These are phyloP conservation scores for Candida germanica DNA, from an alignment of 805 yeast genomes.

Conservation along the genomic window DNA sequence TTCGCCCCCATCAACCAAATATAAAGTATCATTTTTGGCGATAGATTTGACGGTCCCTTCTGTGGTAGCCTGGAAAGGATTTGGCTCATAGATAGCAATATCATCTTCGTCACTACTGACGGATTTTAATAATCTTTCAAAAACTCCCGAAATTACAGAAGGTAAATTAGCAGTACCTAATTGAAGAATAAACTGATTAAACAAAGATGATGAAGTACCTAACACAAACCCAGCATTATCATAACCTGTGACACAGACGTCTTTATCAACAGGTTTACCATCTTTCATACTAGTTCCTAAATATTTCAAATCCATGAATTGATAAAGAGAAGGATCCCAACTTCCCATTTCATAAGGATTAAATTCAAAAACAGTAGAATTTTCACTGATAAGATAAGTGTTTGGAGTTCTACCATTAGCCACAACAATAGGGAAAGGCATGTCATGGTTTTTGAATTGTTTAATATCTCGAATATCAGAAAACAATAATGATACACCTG, in stretches of 20 bases:
- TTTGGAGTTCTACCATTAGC: constrained; percentile 40
- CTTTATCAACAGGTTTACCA: constrained; percentile 48
- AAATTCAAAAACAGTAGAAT: constrained; percentile 39
- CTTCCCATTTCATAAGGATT: constrained; percentile 61
- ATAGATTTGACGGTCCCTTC: constrained; percentile 24
- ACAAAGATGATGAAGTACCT: constrained; percentile 81
- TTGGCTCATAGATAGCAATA: constrained; percentile 68
- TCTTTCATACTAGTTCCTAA: constrained; percentile 62
- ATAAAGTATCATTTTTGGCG: constrained; percentile 22
- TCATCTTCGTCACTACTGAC: constrained; percentile 55
- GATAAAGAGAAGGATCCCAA: constrained; percentile 74
- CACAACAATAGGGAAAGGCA: constrained; percentile 41
- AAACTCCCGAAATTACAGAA: constrained; percentile 18
- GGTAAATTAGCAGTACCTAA: constrained; percentile 42
- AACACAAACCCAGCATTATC: constrained; percentile 80
- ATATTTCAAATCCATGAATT: constrained; percentile 66
- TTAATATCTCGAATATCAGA: constrained; percentile 23
- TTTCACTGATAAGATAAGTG: constrained; percentile 24
- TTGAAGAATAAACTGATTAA: constrained; percentile 62
- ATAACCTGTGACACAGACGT: constrained; percentile 58
- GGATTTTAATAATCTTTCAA: constrained; percentile 21
- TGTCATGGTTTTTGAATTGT: constrained; percentile 26
- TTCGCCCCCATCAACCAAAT: constrained; percentile 41
- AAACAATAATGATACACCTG: constrained; percentile 30
- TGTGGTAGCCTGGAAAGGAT: constrained; percentile 51